Conservation (phyloP, 2,329 filamentous ascomycete genomes). For the Grosmannia penicillata region DNA sequence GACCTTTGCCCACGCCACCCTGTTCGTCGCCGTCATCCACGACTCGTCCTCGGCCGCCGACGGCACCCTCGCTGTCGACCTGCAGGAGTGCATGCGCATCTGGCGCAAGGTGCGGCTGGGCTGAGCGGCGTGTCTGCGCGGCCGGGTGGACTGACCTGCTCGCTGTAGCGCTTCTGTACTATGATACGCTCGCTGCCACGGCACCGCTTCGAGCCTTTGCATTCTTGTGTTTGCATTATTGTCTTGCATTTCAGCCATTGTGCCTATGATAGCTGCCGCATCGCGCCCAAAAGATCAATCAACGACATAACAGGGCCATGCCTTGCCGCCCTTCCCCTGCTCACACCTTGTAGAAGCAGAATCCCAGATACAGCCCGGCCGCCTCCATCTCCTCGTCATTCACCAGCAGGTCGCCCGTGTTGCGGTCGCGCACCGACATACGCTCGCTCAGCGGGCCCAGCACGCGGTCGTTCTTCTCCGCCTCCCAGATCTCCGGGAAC, state of each 20-base stretch:
- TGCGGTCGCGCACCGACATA: slow-evolving; percentile 79
- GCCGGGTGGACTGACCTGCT: no score
- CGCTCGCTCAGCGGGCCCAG: slow-evolving; percentile 77
- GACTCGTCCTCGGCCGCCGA: slow-evolving; percentile 29
- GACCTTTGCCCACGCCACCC: slow-evolving; percentile 31
- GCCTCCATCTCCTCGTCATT: slow-evolving; percentile 85
- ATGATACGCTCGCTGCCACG: no score
- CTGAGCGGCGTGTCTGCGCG: no score
- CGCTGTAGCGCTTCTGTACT: no score
- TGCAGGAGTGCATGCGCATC: slow-evolving; percentile 39
- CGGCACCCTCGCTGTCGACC: slow-evolving; percentile 32
- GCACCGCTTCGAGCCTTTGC: no score
- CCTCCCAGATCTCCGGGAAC: slow-evolving; percentile 82
- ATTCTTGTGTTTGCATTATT: no score
- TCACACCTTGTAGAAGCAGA: slow-evolving; percentile 97
- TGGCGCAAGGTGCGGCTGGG: slow-evolving; percentile 39
- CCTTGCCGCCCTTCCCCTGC: no score
- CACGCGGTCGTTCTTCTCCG: slow-evolving; percentile 72
- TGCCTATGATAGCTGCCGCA: no score
- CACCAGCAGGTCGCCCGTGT: slow-evolving; percentile 52
- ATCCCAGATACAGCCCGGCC: slow-evolving; percentile 79
- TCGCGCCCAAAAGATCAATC: no score
- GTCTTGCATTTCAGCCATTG: neutral
- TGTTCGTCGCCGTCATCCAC: slow-evolving; percentile 32
- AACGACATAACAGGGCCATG: no score